These are phyloP conservation scores for Aspergillus spinulosporus DNA, from an alignment of 2,329 filamentous ascomycete species.

Conservation along the genomic window DNA sequence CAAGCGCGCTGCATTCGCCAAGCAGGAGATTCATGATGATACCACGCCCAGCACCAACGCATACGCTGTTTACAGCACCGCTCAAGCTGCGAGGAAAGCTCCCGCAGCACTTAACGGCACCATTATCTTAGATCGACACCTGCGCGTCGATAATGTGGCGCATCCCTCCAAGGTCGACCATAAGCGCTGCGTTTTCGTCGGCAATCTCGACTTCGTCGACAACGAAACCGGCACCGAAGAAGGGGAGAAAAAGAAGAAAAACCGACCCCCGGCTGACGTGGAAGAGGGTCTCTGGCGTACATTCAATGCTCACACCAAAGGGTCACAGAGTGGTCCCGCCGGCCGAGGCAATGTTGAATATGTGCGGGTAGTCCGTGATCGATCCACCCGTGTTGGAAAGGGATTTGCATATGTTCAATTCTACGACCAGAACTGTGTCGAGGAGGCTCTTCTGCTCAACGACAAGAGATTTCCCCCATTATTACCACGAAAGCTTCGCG, in stretches of 20 bases:
- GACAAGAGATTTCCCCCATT: constrained; percentile 92
- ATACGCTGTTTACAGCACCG: constrained; percentile 83
- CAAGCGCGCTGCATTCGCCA: constrained; percentile 92
- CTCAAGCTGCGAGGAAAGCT: constrained; percentile 73
- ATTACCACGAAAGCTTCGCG: constrained; percentile 83
- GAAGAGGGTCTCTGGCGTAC: constrained; percentile 71
- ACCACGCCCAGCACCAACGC: constrained; percentile 94
- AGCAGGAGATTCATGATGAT: constrained; percentile 82
- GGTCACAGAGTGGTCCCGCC: constrained; percentile 28
- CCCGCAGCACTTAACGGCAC: constrained; percentile 78
- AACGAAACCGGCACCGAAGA: constrained; percentile 72
- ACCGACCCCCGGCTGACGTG: constrained; percentile 74
- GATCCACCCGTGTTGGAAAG: constrained; percentile 89
- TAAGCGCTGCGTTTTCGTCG: constrained; percentile 90
- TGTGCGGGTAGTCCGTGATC: constrained; percentile 86
- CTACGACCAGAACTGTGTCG: constrained; percentile 81
- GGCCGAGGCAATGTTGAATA: constrained; percentile 82
- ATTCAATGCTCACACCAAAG: constrained; percentile 40
- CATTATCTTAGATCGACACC: constrained; percentile 78
- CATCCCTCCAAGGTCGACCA: constrained; percentile 82
- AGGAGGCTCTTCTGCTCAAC: constrained; percentile 83
- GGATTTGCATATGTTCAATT: constrained; percentile 98
- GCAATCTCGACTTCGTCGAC: constrained; percentile 94
- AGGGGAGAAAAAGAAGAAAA: constrained; percentile 68
- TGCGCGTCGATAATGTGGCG: constrained; percentile 86